Percentiles rank a stretch among this genome's conserved stretches.
These are phyloP conservation scores for Pichia rugopelliculosa DNA, from an alignment of 805 yeast species.

Conservation along the genomic window DNA sequence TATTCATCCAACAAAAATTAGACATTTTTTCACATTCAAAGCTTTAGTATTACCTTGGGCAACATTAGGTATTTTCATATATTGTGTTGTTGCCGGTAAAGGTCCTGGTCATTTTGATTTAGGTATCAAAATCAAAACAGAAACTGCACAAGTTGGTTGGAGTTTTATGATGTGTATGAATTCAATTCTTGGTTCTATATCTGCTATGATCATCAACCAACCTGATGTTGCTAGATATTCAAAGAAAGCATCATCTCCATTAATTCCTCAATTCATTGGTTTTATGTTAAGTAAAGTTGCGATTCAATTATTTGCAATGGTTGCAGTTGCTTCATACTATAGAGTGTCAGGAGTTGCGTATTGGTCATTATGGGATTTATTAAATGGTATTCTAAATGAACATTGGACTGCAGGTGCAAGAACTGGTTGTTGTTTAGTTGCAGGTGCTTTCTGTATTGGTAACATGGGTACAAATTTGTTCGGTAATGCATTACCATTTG, in stretches of 20 bases:
- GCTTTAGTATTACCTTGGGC: conserved; percentile 29
- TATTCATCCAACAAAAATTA: conserved; percentile 37
- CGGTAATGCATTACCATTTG: conserved; percentile 37
- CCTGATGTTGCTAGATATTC: conserved; percentile 25
- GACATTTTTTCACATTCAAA: conserved; percentile 18
- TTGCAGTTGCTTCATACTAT: conserved; percentile 38
- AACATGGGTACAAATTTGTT: conserved; percentile 35
- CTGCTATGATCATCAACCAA: conserved; percentile 24
- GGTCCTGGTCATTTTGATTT: conserved; percentile 30
- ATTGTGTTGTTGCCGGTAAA: conserved; percentile 24
- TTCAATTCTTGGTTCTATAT: conserved; percentile 20
- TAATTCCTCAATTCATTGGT: conserved; percentile 28
- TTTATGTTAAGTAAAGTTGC: conserved; percentile 30
- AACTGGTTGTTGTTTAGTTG: conserved; percentile 45
- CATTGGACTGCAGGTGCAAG: conserved; percentile 35
- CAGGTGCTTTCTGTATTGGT: conserved; percentile 31
- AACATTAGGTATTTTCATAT: conserved; percentile 25
- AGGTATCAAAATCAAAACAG: conserved; percentile 12
- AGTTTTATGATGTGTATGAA: conserved; percentile 13
- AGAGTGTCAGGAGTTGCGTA: conserved; percentile 20
- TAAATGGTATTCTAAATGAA: conserved; percentile 32
- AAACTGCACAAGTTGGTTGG: conserved; percentile 18
- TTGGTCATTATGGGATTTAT: conserved; percentile 42
- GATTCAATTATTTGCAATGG: conserved; percentile 33
- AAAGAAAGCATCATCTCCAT: conserved; percentile 11